These are phyloP conservation scores for Tylopilus sp. DNA, from an alignment of 768 basidiomycete species.

Conservation along the genomic window DNA sequence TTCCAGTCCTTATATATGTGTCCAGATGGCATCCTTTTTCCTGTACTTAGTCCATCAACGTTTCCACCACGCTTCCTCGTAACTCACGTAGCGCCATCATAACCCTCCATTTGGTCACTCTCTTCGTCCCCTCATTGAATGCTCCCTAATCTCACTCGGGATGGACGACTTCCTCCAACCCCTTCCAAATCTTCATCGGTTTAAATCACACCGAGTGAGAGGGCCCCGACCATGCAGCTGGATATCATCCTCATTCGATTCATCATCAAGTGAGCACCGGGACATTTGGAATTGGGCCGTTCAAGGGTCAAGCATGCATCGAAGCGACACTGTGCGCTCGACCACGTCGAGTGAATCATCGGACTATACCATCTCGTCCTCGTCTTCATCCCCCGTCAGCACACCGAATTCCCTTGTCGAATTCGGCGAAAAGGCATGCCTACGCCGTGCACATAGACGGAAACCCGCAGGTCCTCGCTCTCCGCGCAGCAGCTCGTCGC, in stretches of 20 bases:
- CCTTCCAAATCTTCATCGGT: slow-evolving; percentile 3
- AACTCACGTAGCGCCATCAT: not conserved
- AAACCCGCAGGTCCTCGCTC: slow-evolving; percentile 29
- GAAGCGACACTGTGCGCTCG: slow-evolving; percentile 17
- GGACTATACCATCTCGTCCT: slow-evolving; percentile 10
- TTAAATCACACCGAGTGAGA: slow-evolving; percentile 18
- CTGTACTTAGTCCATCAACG: slow-evolving; percentile 1
- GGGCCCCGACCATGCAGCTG: slow-evolving; percentile 32
- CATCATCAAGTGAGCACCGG: slow-evolving; percentile 8
- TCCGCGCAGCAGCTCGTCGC: slow-evolving; percentile 10
- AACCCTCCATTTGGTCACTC: not conserved
- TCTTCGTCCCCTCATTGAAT: slow-evolving; percentile 1
- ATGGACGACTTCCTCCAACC: slow-evolving; percentile 15
- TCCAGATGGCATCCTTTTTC: slow-evolving; percentile 14
- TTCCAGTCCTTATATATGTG: slow-evolving; percentile 14
- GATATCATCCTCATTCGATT: slow-evolving; percentile 14
- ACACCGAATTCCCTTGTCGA: slow-evolving; percentile 5
- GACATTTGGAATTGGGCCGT: slow-evolving; percentile 21
- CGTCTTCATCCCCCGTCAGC: slow-evolving; percentile 12
- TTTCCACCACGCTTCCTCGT: slow-evolving; percentile 1
- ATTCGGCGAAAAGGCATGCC: not conserved
- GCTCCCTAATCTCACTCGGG: not conserved
- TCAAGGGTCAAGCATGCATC: slow-evolving; percentile 7
- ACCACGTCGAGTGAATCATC: slow-evolving; percentile 12
- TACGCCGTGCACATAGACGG: slow-evolving; percentile 11